Percentiles rank a stretch among this genome's conserved stretches.
Evolutionary conservation across 2,329 filamentous ascomycete genomes (phyloP).

Genomic region (Elsinoe arachidis): DNA sequence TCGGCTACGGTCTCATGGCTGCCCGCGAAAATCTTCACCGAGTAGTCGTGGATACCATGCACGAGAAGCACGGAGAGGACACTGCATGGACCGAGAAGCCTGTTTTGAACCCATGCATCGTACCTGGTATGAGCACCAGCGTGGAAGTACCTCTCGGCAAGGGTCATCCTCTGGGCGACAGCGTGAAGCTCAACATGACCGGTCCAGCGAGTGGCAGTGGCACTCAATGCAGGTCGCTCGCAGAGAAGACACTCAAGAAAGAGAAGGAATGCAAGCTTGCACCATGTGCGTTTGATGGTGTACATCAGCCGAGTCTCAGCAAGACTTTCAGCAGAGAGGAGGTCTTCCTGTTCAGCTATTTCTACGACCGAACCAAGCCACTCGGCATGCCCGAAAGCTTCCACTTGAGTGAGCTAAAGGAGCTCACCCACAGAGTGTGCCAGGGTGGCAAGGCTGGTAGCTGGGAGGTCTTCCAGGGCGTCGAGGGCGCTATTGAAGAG

Average conservation of each 20-base stretch:
- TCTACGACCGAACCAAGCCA: slow-evolving; percentile 87
- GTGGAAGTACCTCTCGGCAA: slow-evolving; percentile 64
- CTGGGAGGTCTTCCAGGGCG: slow-evolving; percentile 72
- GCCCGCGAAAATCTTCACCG: slow-evolving; percentile 81
- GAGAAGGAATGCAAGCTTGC: slow-evolving; percentile 70
- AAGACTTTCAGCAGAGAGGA: slow-evolving; percentile 91
- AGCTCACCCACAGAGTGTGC: slow-evolving; percentile 78
- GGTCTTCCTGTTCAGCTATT: slow-evolving; percentile 95
- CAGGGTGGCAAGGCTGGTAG: slow-evolving; percentile 67
- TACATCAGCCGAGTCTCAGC: slow-evolving; percentile 83
- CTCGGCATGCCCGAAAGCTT: slow-evolving; percentile 98
- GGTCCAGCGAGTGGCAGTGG: slow-evolving; percentile 69
- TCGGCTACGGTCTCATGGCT: slow-evolving; percentile 93
- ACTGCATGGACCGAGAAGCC: slow-evolving; percentile 59
- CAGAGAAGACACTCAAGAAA: slow-evolving; percentile 86
- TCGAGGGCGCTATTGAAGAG: slow-evolving; percentile 72
- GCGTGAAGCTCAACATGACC: slow-evolving; percentile 72
- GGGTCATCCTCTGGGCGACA: slow-evolving; percentile 55
- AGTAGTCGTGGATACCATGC: slow-evolving; percentile 62
- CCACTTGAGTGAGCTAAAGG: slow-evolving; percentile 80
- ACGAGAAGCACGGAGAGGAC: slow-evolving; percentile 50
- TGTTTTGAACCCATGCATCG: slow-evolving; percentile 77
- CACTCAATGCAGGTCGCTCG: slow-evolving; percentile 80
- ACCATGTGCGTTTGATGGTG: slow-evolving; percentile 97
- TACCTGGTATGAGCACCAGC: slow-evolving; percentile 65